A percentile compares a stretch with the other conserved stretches of the same genome.
Evolutionary conservation across 306 rosid species (phyloP).

Genomic region (Cucumis cinereus): DNA sequence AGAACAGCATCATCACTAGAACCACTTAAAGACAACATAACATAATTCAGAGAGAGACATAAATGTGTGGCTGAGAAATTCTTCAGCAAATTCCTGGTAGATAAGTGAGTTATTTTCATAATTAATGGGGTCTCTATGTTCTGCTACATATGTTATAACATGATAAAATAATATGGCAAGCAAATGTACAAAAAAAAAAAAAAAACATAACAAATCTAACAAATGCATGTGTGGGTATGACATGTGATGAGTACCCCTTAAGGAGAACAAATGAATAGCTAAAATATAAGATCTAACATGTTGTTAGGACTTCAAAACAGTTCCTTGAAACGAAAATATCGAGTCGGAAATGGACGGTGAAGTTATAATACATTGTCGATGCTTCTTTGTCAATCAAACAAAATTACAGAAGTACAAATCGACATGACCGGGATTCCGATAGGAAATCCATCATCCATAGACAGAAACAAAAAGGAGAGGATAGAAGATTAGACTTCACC

Average conservation of each 20-base stretch:
- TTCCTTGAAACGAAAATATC: background rate
- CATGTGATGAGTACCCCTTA: background rate
- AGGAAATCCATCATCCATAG: background rate
- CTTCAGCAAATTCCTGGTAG: background rate
- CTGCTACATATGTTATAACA: background rate
- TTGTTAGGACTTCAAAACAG: background rate
- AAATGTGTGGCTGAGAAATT: background rate
- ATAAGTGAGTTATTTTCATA: background rate
- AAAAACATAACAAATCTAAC: background rate
- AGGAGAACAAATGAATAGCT: background rate
- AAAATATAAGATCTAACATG: background rate
- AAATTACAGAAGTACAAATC: constrained; percentile 1
- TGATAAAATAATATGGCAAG: background rate
- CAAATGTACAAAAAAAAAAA: background rate
- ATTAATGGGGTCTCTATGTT: background rate
- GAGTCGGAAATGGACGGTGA: background rate
- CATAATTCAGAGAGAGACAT: background rate
- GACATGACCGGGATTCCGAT: background rate
- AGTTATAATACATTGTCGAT: constrained; percentile 5
- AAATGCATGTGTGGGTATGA: background rate
- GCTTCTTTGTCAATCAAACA: background rate
- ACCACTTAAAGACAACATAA: background rate
- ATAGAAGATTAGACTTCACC: background rate
- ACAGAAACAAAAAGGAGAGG: background rate
- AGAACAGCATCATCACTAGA: background rate